Conservation (phyloP, 2,329 filamentous ascomycete genomes). For the Akanthomyces lecanii region DNA sequence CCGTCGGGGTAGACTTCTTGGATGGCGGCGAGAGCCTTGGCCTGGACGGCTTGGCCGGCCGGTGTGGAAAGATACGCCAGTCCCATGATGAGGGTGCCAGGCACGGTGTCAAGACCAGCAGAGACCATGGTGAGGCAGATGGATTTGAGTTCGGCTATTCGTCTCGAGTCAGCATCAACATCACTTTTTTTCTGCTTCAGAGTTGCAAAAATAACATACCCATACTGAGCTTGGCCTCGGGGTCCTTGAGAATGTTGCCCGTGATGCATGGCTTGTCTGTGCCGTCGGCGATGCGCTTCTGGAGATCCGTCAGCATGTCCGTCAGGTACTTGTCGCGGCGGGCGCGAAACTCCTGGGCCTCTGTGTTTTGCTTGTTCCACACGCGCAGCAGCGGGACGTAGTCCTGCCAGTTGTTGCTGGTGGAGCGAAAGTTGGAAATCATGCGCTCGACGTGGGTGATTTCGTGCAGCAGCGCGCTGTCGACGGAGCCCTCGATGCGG, state of each 20-base stretch:
- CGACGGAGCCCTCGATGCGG: slow-evolving; percentile 66
- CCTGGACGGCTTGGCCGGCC: slow-evolving; percentile 66
- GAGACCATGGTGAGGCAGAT: slow-evolving; percentile 81
- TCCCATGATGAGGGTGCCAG: slow-evolving; percentile 74
- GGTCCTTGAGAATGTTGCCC: slow-evolving; percentile 51
- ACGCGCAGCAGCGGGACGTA: slow-evolving; percentile 73
- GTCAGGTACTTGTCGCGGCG: slow-evolving; percentile 64
- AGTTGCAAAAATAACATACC: slow-evolving; percentile 21
- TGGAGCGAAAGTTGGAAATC: slow-evolving; percentile 71
- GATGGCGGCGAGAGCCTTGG: slow-evolving; percentile 66
- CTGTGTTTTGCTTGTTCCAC: slow-evolving; percentile 56
- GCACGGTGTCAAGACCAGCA: slow-evolving; percentile 76
- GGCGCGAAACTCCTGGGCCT: slow-evolving; percentile 61
- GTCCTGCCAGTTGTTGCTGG: slow-evolving; percentile 80
- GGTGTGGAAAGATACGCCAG: slow-evolving; percentile 69
- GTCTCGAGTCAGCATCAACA: background rate
- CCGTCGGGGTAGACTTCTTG: slow-evolving; percentile 65
- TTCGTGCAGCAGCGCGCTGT: slow-evolving; percentile 64
- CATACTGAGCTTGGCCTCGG: slow-evolving; percentile 39
- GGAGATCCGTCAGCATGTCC: slow-evolving; percentile 59
- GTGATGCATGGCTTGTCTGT: slow-evolving; percentile 40
- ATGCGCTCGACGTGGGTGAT: slow-evolving; percentile 72
- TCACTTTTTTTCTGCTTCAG: background rate
- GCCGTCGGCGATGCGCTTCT: slow-evolving; percentile 35
- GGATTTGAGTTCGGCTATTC: slow-evolving; percentile 66